These are phyloP conservation scores for Heliamphora pulchella DNA, from an alignment of 179 eudicot genomes.

Conservation along the genomic window DNA sequence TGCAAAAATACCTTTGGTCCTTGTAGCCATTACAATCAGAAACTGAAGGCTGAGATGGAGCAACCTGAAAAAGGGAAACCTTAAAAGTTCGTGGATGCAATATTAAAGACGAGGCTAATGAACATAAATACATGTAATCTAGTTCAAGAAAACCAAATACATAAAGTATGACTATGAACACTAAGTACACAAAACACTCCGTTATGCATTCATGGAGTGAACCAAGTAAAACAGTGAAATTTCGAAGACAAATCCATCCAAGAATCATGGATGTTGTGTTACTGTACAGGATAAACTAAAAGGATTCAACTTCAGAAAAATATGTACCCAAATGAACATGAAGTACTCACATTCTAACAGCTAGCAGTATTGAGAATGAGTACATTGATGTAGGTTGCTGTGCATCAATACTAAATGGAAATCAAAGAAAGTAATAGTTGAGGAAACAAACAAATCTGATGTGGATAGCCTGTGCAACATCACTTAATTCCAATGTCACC, in stretches of 20 bases:
- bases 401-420: no score
- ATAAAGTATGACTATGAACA: no score
- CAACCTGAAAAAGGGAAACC: slow-evolving; percentile 24
- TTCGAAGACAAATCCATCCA: not conserved
- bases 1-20: slow-evolving; percentile 32
- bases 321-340: not conserved
- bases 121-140: not conserved
- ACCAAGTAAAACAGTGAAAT: not conserved
- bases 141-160: not conserved
- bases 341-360: no score
- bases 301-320: not conserved
- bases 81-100: slow-evolving; percentile 1
- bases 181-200: not conserved
- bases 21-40: slow-evolving; percentile 41
- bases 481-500: no score
- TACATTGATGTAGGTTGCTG: no score
- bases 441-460: no score
- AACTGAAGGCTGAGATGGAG: slow-evolving; percentile 26
- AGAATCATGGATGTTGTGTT: not conserved
- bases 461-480: no score
- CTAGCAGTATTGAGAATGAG: no score
- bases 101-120: not conserved
- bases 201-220: not conserved
- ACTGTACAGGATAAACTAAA: not conserved
- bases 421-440: no score